Percentiles rank a stretch among this genome's conserved stretches.
Conservation (phyloP, 2,329 filamentous ascomycete species). For the Pseudogymnoascus sp. region DNA sequence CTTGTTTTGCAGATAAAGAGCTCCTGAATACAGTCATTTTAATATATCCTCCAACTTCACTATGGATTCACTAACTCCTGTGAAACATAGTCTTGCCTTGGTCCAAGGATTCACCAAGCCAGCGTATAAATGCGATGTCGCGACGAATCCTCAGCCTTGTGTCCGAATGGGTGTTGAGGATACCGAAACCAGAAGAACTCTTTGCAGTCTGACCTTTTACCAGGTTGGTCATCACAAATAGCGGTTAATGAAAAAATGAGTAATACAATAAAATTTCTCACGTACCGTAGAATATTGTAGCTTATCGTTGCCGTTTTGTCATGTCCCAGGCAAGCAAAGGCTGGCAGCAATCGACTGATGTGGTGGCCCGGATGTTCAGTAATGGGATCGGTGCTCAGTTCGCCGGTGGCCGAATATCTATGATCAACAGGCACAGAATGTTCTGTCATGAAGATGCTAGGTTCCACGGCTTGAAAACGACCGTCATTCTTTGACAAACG, state of each 20-base stretch:
- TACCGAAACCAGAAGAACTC: slow-evolving; percentile 41
- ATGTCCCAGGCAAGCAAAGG: background rate
- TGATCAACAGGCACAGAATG: background rate
- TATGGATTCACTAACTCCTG: slow-evolving; percentile 22
- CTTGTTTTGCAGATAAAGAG: slow-evolving; percentile 38
- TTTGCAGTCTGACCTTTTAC: slow-evolving; percentile 59
- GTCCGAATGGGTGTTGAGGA: slow-evolving; percentile 12
- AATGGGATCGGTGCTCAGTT: background rate
- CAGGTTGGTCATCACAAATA: slow-evolving; percentile 47
- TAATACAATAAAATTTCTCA: slow-evolving; percentile 9
- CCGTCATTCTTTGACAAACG: background rate
- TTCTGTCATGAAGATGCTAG: background rate
- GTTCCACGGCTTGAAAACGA: background rate
- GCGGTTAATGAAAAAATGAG: background rate
- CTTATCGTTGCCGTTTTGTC: background rate
- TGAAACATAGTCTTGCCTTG: slow-evolving; percentile 26
- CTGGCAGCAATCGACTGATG: background rate
- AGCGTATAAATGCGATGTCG: slow-evolving; percentile 12
- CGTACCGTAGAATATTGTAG: slow-evolving; percentile 9
- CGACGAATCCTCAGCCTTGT: slow-evolving; percentile 22
- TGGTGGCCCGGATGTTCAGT: background rate
- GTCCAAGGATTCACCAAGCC: slow-evolving; percentile 21
- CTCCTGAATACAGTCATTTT: slow-evolving; percentile 45
- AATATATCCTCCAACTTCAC: slow-evolving; percentile 26
- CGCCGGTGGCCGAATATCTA: background rate